Evolutionary conservation across 306 rosid species (phyloP), one percentile per base, ranked within the genome.

Genomic region (Gastrolobium bilobum): DNA sequence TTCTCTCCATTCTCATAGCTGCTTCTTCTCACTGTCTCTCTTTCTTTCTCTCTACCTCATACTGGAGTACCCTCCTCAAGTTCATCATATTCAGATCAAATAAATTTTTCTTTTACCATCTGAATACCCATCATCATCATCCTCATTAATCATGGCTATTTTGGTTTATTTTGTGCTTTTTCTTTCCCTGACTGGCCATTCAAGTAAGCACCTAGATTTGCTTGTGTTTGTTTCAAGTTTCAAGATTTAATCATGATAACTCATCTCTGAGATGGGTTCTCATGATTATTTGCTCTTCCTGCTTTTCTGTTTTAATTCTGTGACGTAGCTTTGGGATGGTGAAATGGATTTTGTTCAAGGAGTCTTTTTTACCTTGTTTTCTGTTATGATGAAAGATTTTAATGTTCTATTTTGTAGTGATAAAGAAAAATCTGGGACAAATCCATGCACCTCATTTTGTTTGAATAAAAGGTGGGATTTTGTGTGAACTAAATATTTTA

Each of bases 171-270:
- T 91, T 50, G 56, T 89, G 79, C 58, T 94, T 38, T 83, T 94
- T 80, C 58, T 89, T 11, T 87, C 90, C 60, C 73, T 89, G 10
- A 81, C 91, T 72, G 87, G 89, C 62, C 86, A 79, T 67, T 94
- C 99, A 86, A 90, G 99, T 94, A 94, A 92, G 97, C 81, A 10
- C 34, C 77, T 69, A 2, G 56, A 15, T 81, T 76, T 48, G 0
- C 15, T 6, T 80, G 11, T 57, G 47, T 34, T 9, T 65, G 66
- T 76, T 66, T 66, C 44, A 64, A 60, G 39, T 44, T 26, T 15
- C 11, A 43, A 44, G 40, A 29, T 51, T 52, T 7, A 20, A 43
- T 79, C 43, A 35, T 68, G 57, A 4, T 0, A 31, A 57, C 39
- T 10, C 66, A 39, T 14, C 39, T 14, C 48, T 71, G 3, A 33